Base-by-base conservation (phyloP, 2,329 filamentous ascomycete species). In the Exophiala dermatitidis region DNA sequence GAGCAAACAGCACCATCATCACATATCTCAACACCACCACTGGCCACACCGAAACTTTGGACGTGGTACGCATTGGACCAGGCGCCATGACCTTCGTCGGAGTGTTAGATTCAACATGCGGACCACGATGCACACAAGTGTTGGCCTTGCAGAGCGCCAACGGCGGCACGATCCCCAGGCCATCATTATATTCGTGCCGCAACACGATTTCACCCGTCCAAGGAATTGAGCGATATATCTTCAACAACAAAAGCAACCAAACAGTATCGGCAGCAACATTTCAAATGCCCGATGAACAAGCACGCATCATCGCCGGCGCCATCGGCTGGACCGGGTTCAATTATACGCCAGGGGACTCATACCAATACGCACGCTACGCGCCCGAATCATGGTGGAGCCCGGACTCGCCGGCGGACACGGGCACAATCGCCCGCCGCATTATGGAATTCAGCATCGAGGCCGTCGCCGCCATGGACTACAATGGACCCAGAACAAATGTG, bases 401-500 rank as follows among this genome's bases (percentile, higher is more conserved):
- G 31, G 29, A 56, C 36, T 5, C 5, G 6, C 43, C 55, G 7
- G 40, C 46, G 4, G 32, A 54, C 28, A 47, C 31, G 26, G 45
- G 26, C 47, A 37, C 44, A 31, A 52, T 59, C n/a, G 50, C 54
- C n/a, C 28, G 36, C 6, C 45, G 52, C 8, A 47, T 62, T 30
- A 59, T 60, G 53, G 52, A 57, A 4, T 62, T 60, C 42, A 50
- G 56, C 32, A 56, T 56, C 26, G 52, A 59, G 34, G 61, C 57
- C 26, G 36, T 63, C 26, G 60, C 60, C 9, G 60, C 61, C 8
- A 52, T 62, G 33, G 60, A 63, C 46, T 56, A 61, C 48, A 55
- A 58, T 10, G 60, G 60, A 8, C 56, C 57, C 8, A 42, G 60
- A 7, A 49, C 12, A n/a, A 58, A 95, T 76, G 65, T 91, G 95